Evolutionary conservation across 805 yeast genomes (phyloP).

Genomic region (Pichia californica): DNA sequence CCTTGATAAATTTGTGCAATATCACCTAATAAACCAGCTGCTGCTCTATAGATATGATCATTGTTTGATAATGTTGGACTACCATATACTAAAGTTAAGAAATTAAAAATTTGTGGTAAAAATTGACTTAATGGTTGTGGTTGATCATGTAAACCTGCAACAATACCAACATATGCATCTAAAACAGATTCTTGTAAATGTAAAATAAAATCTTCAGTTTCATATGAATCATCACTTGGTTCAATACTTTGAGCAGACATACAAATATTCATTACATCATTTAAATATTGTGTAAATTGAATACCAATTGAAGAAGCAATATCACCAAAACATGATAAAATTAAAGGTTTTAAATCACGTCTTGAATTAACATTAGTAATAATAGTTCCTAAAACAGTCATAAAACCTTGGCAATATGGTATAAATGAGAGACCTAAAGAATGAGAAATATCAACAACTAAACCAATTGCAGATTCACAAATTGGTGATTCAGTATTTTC

Average conservation of each 20-base stretch:
- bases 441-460: constrained; percentile 90
- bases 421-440: constrained; percentile 70
- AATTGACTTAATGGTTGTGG: constrained; percentile 63
- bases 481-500: constrained; percentile 78
- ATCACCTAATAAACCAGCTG: constrained; percentile 90
- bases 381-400: constrained; percentile 74
- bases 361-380: constrained; percentile 62
- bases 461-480: constrained; percentile 86
- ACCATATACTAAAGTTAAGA: constrained; percentile 51
- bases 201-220: constrained; percentile 68
- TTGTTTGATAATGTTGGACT: constrained; percentile 55
- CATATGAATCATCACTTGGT: constrained; percentile 60
- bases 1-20: constrained; percentile 74
- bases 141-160: constrained; percentile 73
- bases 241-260: constrained; percentile 54
- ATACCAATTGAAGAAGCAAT: constrained; percentile 83
- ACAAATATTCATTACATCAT: constrained; percentile 75
- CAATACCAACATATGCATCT: constrained; percentile 93
- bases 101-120: constrained; percentile 62
- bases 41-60: constrained; percentile 72
- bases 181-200: constrained; percentile 80
- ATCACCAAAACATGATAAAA: constrained; percentile 92
- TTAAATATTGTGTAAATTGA: constrained; percentile 68
- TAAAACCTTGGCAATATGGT: constrained; percentile 72
- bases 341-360: constrained; percentile 79